phyloP scores from a whole-genome alignment of 2,329 filamentous ascomycete genomes.

The Colletotrichum lentis region DNA sequence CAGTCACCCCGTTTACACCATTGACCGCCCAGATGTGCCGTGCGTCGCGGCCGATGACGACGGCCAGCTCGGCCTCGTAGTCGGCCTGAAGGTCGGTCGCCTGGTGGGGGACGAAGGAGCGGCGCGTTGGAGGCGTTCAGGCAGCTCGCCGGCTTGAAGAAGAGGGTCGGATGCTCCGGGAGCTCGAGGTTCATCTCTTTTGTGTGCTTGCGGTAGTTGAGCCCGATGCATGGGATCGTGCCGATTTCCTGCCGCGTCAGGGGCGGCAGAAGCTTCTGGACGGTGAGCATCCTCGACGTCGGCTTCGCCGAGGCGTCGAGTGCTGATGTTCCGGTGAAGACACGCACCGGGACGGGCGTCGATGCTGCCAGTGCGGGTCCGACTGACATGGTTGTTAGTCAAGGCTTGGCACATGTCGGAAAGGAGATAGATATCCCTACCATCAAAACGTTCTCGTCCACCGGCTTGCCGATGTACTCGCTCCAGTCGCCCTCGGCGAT shows the following conservation, averaged over 20 bases:
- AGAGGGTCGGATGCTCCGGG: slow-evolving; percentile 44
- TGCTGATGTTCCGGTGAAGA: slow-evolving; percentile 39
- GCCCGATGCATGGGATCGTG: slow-evolving; percentile 62
- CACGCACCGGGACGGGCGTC: slow-evolving; percentile 36
- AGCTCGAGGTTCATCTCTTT: slow-evolving; percentile 45
- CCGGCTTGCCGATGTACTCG: slow-evolving; percentile 42
- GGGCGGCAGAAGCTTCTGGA: slow-evolving; percentile 45
- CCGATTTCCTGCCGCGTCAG: slow-evolving; percentile 59
- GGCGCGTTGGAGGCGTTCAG: slow-evolving; percentile 52
- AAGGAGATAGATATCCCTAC: slow-evolving; percentile 18
- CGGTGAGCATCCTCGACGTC: slow-evolving; percentile 44
- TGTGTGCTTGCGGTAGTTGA: slow-evolving; percentile 51
- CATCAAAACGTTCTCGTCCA: slow-evolving; percentile 40
- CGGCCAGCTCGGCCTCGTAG: slow-evolving; percentile 60
- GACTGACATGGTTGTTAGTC: slow-evolving; percentile 28
- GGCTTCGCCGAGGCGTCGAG: slow-evolving; percentile 43
- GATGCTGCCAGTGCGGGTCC: slow-evolving; percentile 40
- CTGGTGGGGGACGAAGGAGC: slow-evolving; percentile 55
- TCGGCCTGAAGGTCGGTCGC: slow-evolving; percentile 55
- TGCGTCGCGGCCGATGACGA: slow-evolving; percentile 57
- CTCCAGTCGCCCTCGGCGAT: slow-evolving; percentile 41
- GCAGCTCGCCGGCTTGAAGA: slow-evolving; percentile 54
- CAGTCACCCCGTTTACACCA: slow-evolving; percentile 19
- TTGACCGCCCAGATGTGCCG: slow-evolving; percentile 46
- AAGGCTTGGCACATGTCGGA: not conserved